phyloP scores from a whole-genome alignment of 805 yeast species.

The Vanderwaltozyma tropicalis region DNA sequence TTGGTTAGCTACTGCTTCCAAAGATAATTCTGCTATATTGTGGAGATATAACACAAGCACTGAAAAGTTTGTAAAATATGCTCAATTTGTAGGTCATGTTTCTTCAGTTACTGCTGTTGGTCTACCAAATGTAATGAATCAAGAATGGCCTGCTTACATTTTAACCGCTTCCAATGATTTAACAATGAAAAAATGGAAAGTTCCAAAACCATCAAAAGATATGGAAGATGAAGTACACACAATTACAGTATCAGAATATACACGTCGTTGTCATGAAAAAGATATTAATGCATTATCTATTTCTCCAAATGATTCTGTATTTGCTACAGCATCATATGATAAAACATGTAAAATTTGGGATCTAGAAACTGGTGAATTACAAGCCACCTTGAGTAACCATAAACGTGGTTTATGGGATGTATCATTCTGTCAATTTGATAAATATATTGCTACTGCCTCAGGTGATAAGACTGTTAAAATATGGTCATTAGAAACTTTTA shows the following conservation, averaged over 20 bases:
- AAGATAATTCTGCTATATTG: slow-evolving; percentile 74
- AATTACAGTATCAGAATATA: slow-evolving; percentile 64
- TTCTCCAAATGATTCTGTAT: slow-evolving; percentile 78
- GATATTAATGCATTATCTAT: slow-evolving; percentile 85
- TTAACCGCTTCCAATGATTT: slow-evolving; percentile 80
- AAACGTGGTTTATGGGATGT: slow-evolving; percentile 93
- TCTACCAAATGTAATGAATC: slow-evolving; percentile 45
- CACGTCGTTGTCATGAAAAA: slow-evolving; percentile 93
- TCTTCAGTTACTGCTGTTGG: slow-evolving; percentile 78
- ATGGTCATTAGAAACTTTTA: slow-evolving; percentile 76
- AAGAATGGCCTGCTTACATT: slow-evolving; percentile 49
- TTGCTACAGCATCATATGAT: slow-evolving; percentile 93
- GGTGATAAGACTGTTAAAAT: slow-evolving; percentile 87
- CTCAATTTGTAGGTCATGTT: slow-evolving; percentile 76
- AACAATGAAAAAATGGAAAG: slow-evolving; percentile 77
- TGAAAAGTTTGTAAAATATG: slow-evolving; percentile 36
- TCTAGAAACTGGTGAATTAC: slow-evolving; percentile 70
- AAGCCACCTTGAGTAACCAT: slow-evolving; percentile 81
- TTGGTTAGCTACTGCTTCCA: slow-evolving; percentile 89
- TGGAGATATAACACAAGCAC: slow-evolving; percentile 56
- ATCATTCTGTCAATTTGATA: slow-evolving; percentile 69
- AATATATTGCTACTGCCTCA: slow-evolving; percentile 68
- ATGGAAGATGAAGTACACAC: slow-evolving; percentile 17
- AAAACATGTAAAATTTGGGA: slow-evolving; percentile 88
- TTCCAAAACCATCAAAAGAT: slow-evolving; percentile 37